Evolutionary conservation across 208 protist genomes (phyloP), one percentile per base, ranked within the genome.

Genomic region (Leishmania tarentolae): DNA sequence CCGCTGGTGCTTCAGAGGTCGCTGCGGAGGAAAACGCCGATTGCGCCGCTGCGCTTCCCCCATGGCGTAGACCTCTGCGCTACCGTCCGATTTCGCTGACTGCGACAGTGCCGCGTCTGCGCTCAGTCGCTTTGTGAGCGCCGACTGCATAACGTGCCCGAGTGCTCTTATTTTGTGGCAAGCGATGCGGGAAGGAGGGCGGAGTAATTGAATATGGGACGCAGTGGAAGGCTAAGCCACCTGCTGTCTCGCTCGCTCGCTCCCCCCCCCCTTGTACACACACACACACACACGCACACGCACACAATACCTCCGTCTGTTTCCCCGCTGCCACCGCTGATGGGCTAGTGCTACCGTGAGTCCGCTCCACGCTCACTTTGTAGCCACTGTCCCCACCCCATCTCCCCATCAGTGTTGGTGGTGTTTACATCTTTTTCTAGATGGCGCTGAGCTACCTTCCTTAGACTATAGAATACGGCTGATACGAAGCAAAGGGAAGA

Each of bases 1-100:
- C 57, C 52, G 15, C 53, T 5, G 52, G 63, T 8, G 35, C 56
- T 53, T n/a, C 78, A 71, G 42, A 76, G 66, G 0, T 65, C 46
- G 66, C 50, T 44, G 80, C 8, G 6, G 63, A 6, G n/a, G 9
- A 75, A 52, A 13, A 2, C 37, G 21, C 13, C 72, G 5, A 6
- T 24, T 28, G 42, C 17, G 42, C 70, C 24, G n/a, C 72, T n/a
- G 56, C 78, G 35, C 8, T 77, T 17, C 63, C 52, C 15, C 24
- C 76, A 13, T 81, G 82, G 82, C 69, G 76, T n/a, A 81, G 70
- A 65, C 82, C 82, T 24, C 77, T 85, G 53, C 70, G 77, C 17
- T 85, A 79, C 56, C 82, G 59, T 3, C n/a, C 75, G 4, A 46
- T 37, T 3, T 71, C 65, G 11, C 9, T 8, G 24, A 21, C 31